A percentile compares a stretch with the other conserved stretches of the same genome.
phyloP scores from a whole-genome alignment of 2,329 filamentous ascomycete genomes.

The Stemphylium vesicarium region DNA sequence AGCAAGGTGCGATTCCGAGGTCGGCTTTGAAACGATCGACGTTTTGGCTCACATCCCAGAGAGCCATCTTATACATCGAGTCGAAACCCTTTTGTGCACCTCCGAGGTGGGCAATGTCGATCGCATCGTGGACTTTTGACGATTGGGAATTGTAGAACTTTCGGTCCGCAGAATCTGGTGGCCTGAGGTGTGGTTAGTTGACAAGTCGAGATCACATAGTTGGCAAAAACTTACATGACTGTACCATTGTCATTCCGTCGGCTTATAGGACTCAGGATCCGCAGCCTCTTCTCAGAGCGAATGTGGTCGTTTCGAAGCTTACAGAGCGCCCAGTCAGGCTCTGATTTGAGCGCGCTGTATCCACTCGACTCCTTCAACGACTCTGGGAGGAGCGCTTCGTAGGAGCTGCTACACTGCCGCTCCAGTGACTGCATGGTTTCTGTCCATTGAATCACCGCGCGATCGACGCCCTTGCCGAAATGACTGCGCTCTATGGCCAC shows the following conservation, averaged over 20 bases:
- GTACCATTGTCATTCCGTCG: slow-evolving; percentile 63
- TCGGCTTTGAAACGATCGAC: slow-evolving; percentile 65
- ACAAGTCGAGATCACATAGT: neutral
- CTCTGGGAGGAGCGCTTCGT: slow-evolving; percentile 66
- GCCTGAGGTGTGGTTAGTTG: slow-evolving; percentile 28
- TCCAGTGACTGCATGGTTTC: slow-evolving; percentile 55
- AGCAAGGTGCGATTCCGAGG: slow-evolving; percentile 68
- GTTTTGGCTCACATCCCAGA: slow-evolving; percentile 74
- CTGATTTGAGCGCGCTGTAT: slow-evolving; percentile 20
- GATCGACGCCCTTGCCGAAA: slow-evolving; percentile 18
- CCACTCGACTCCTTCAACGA: slow-evolving; percentile 60
- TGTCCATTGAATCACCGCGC: slow-evolving; percentile 50
- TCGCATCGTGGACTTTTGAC: slow-evolving; percentile 67
- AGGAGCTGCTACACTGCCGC: slow-evolving; percentile 66
- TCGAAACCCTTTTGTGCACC: slow-evolving; percentile 61
- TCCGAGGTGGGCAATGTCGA: slow-evolving; percentile 68
- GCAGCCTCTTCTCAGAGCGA: slow-evolving; percentile 59
- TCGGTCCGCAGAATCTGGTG: slow-evolving; percentile 63
- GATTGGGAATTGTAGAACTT: slow-evolving; percentile 60
- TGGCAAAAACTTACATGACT: slow-evolving; percentile 35
- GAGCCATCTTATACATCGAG: slow-evolving; percentile 60
- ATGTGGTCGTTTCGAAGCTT: slow-evolving; percentile 65
- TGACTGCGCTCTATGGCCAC: slow-evolving; percentile 49
- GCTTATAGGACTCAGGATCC: slow-evolving; percentile 64
- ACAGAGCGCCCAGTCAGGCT: slow-evolving; percentile 63